A percentile compares a stretch with the other conserved stretches of the same genome.
These are phyloP conservation scores for Endotrypanum monterogeii DNA, from an alignment of 208 protist species.

Conservation along the genomic window DNA sequence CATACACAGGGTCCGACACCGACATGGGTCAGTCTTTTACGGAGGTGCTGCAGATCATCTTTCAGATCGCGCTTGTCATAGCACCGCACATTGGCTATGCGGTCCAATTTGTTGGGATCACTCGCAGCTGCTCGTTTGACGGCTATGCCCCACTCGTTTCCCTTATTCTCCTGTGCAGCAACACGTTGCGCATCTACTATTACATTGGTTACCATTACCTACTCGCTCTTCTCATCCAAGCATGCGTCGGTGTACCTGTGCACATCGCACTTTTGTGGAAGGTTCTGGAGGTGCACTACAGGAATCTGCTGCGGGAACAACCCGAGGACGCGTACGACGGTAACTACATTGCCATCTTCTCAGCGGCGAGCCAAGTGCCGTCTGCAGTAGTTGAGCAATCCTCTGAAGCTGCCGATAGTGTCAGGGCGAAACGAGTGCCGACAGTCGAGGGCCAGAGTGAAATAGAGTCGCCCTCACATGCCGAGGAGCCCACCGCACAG, in stretches of 20 bases:
- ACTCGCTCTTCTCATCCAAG: constrained; percentile 66
- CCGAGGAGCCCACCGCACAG: neutral
- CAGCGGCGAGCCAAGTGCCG: neutral
- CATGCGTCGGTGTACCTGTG: constrained; percentile 52
- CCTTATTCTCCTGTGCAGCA: constrained; percentile 72
- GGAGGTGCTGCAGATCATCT: constrained; percentile 17
- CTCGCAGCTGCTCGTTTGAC: constrained; percentile 33
- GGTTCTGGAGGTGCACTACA: constrained; percentile 43
- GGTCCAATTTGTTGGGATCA: constrained; percentile 58
- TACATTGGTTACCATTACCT: constrained; percentile 66
- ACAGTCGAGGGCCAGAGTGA: neutral
- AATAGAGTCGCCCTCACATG: neutral
- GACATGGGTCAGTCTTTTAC: too few species aligned
- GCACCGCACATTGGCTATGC: constrained; percentile 75
- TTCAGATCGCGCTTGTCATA: constrained; percentile 60
- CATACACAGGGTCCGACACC: too few species aligned
- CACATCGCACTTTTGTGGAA: constrained; percentile 53
- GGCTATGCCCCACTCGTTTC: constrained; percentile 77
- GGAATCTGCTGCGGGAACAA: constrained; percentile 13
- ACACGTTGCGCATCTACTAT: constrained; percentile 81
- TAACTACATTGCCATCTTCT: neutral
- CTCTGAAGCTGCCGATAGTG: neutral
- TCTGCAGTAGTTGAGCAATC: neutral
- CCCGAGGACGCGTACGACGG: constrained; percentile 11
- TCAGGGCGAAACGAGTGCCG: neutral